Base-by-base conservation (phyloP, 345 rosid species). In the Rubroshorea leprosula region DNA sequence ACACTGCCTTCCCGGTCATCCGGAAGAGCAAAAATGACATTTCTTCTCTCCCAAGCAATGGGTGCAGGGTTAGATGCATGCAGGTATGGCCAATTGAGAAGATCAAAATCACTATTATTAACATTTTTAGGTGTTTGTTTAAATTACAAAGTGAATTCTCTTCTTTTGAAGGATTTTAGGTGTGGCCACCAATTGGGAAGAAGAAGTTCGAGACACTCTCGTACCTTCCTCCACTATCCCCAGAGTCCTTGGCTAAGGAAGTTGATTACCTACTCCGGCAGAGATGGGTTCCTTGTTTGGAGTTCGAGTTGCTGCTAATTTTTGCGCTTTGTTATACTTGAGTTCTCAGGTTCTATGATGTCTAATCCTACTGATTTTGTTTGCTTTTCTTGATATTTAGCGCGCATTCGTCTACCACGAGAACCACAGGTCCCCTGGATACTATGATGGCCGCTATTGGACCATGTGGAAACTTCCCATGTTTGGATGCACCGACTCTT, bases 281-380 rank as follows among this genome's bases (percentile, higher is more conserved):
- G n/a, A 69, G 74, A 44, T 85, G 93, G 89, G 16, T 82, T 69
- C 92, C 92, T 41, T 82, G 92, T 75, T 64, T 85, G 68, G 92
- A 85, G 62, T 85, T 82, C 74, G 78, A 79, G 65, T 23, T 60
- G 26, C 63, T 68, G 79, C 81, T 82, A 7, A 38, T 23, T 57
- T 21, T 27, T 23, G 31, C 20, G 15, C 55, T n/a, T 14, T 23
- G 45, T 39, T 16, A 8, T 56, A 5, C 24, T 17, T 5, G 19
- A 41, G 17, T 41, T 43, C 19, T 26, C n/a, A 38, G 3, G 14
- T 39, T 39, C 9, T 5, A 1, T 8, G 45, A 8, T 39, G 45
- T 2, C 9, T 13, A 5, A 17, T 23, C 9, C 21, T 3, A 57
- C 43, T n/a, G 2, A 16, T 20, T 1, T 5, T 18, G 17, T 59